Evolutionary conservation across 371 early-diverging fungal species (phyloP), one percentile per base, ranked within the genome.

Genomic region (Zychaea mexicana): DNA sequence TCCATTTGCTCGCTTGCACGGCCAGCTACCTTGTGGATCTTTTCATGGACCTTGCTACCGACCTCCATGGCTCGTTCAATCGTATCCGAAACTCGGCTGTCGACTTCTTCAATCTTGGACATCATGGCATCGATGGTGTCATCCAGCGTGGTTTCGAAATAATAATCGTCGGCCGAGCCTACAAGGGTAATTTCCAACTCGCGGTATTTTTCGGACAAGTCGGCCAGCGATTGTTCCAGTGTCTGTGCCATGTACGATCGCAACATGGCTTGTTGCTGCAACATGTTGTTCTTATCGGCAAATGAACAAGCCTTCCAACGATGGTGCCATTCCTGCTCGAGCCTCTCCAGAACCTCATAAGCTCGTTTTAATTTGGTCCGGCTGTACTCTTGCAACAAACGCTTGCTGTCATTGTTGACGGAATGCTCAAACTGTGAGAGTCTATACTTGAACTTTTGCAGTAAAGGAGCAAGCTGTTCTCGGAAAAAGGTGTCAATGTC

Each of bases 111-210:
- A 60, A 82, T 76, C 60, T 70, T 74, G 19, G 61, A 45, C 73
- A 82, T 76, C 42, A 79, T 67, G 17, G 76, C 73, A 47, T 82
- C 83, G 36, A 82, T 77, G 21, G 78, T 73, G 53, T 76, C 73
- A 36, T 81, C 81, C 15, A 67, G 19, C 0, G 74, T 62, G 46
- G 66, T 70, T 31, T 77, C 81, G 27, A 73, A 60, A 32, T 65
- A 77, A 36, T 31, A 36, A 45, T 58, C 42, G 22, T 67, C 71
- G 17, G 60, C 57, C 3, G 69, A 57, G 9, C 42, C 65, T 17
- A 55, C 32, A 1, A 71, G 30, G 13, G 63, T 46, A 4, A 55
- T 46, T 24, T 69, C 70, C 3, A 73, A 52, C 42, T 69, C 65
- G 4, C 61, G 60, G 32, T 73, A 69, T 42, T 67, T 69, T 36